Evolutionary conservation across 176 grass and related monocot genomes (phyloP).

Genomic region (Avena sativa): DNA sequence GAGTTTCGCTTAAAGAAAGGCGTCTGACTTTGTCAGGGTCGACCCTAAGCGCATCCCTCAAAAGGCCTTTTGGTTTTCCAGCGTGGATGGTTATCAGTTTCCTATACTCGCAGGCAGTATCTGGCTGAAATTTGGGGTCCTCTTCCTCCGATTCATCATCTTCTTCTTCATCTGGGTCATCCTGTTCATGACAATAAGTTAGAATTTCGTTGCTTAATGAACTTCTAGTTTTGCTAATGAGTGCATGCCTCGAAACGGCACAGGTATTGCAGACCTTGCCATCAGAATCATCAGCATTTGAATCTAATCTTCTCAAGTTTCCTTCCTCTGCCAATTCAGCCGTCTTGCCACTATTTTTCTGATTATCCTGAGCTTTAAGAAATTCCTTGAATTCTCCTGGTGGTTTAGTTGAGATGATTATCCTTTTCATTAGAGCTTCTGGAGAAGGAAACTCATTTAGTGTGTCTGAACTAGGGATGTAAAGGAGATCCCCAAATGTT

Average conservation of each 20-base stretch:
- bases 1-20: conserved; percentile 83
- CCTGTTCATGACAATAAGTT: conserved; percentile 42
- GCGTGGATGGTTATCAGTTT: conserved; percentile 87
- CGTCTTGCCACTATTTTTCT: neutral
- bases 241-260: conserved; percentile 8
- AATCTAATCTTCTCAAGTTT: conserved; percentile 56
- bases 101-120: conserved; percentile 65
- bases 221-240: conserved; percentile 15
- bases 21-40: conserved; percentile 73
- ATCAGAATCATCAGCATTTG: conserved; percentile 68
- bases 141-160: conserved; percentile 67
- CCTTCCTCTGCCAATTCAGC: conserved; percentile 44
- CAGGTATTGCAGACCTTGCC: conserved; percentile 59
- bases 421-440: conserved; percentile 67
- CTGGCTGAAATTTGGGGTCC: conserved; percentile 60
- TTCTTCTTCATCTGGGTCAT: conserved; percentile 63
- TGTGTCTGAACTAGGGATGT: conserved; percentile 58
- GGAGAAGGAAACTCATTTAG: conserved; percentile 92
- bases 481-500: conserved; percentile 86
- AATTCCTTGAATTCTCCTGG: conserved; percentile 88
- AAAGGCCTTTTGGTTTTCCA: conserved; percentile 90
- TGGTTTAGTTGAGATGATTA: conserved; percentile 98
- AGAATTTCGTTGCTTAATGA: conserved; percentile 25
- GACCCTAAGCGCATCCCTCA: conserved; percentile 64
- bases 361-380: conserved; percentile 62